These are phyloP conservation scores for Diaporthe aspalathi DNA, from an alignment of 2,329 filamentous ascomycete species.

Conservation along the genomic window DNA sequence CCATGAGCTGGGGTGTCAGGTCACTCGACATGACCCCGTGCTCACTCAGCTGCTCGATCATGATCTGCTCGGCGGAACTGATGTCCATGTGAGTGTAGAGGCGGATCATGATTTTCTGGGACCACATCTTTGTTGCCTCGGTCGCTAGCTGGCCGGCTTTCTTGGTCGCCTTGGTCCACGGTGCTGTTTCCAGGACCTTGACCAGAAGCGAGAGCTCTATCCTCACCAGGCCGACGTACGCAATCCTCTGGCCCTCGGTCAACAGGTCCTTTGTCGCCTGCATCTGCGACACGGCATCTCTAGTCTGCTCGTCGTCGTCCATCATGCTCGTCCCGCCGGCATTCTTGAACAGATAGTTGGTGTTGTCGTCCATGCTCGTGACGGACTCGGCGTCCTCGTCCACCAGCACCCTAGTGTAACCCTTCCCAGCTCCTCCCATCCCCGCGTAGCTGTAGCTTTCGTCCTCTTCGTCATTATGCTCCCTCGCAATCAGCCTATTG, in stretches of 20 bases:
- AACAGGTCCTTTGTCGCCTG: constrained; percentile 95
- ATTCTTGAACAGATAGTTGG: constrained; percentile 92
- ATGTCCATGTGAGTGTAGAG: constrained; percentile 98
- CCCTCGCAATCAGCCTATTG: constrained; percentile 85
- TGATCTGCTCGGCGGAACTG: constrained; percentile 88
- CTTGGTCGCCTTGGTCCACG: constrained; percentile 70
- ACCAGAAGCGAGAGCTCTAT: constrained; percentile 84
- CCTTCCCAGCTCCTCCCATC: constrained; percentile 90
- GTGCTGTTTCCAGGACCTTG: constrained; percentile 72
- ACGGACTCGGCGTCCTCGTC: constrained; percentile 88
- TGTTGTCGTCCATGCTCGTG: constrained; percentile 97
- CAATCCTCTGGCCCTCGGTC: constrained; percentile 94
- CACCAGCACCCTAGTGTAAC: constrained; percentile 93
- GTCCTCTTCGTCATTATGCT: constrained; percentile 76
- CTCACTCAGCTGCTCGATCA: constrained; percentile 96
- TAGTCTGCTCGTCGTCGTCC: constrained; percentile 82
- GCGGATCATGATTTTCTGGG: constrained; percentile 97
- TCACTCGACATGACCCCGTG: constrained; percentile 90
- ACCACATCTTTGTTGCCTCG: constrained; percentile 93
- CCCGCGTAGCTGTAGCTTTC: constrained; percentile 77
- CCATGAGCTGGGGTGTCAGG: constrained; percentile 86
- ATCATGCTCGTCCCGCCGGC: constrained; percentile 67
- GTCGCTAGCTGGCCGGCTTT: constrained; percentile 76
- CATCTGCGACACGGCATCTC: constrained; percentile 89
- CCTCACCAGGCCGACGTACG: constrained; percentile 91